phyloP scores from a whole-genome alignment of 768 basidiomycete genomes.

The Dentipellis sp. region DNA sequence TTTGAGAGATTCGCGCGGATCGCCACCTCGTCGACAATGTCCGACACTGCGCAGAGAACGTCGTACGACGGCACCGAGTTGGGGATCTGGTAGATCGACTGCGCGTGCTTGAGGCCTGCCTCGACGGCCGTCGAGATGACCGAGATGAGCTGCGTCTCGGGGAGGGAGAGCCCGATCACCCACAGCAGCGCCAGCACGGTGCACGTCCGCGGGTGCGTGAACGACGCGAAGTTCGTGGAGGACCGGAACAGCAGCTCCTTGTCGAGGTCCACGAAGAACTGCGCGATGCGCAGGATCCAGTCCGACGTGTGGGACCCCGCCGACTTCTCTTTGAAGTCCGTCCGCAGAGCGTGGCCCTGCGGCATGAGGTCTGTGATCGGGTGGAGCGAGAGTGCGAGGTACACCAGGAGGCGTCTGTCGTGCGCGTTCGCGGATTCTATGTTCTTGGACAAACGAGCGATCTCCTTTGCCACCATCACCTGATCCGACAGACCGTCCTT shows the following conservation, averaged over 20 bases:
- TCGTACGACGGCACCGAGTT: neutral
- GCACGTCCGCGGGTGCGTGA: neutral
- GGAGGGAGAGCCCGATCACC: neutral
- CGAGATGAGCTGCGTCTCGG: neutral
- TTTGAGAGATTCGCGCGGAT: neutral
- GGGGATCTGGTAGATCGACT: neutral
- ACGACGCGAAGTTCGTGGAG: neutral
- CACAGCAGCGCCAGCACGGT: neutral
- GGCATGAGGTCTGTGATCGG: neutral
- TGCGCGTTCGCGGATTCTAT: neutral
- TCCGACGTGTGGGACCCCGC: neutral
- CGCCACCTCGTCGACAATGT: neutral
- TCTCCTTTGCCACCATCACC: neutral
- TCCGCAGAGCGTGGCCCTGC: neutral
- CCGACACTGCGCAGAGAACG: neutral
- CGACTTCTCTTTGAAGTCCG: neutral
- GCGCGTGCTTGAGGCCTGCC: neutral
- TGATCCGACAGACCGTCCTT: too few relatives aligned
- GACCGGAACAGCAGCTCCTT: neutral
- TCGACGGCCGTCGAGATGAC: neutral
- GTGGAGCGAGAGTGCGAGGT: neutral
- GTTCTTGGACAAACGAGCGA: neutral
- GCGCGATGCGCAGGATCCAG: neutral
- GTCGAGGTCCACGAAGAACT: neutral
- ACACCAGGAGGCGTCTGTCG: neutral